Conservation (phyloP, 1,284 basidiomycete species). For the Tausonia pullulans region DNA sequence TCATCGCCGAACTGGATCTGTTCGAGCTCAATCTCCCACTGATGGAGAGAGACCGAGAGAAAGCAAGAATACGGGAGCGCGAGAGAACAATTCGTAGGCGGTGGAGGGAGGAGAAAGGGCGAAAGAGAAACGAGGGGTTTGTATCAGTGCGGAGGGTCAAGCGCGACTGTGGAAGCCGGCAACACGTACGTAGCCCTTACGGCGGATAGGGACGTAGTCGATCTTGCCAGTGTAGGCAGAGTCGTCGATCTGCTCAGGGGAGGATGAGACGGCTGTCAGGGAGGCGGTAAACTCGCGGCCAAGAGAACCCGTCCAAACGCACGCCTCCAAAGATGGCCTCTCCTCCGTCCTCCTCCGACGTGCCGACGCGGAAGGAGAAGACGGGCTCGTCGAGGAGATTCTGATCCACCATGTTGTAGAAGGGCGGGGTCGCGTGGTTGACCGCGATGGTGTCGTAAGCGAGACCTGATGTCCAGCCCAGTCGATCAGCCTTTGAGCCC, state of each 20-base stretch:
- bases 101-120: no score
- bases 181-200: slow-evolving; percentile 63
- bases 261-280: neutral
- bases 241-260: slow-evolving; percentile 48
- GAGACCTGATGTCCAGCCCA: slow-evolving; percentile 41
- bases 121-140: neutral
- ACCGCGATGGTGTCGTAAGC: slow-evolving; percentile 95
- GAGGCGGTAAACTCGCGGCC: neutral
- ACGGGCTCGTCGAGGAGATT: slow-evolving; percentile 72
- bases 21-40: slow-evolving; percentile 90
- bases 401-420: slow-evolving; percentile 87
- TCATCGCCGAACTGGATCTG: slow-evolving; percentile 76
- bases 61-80: no score
- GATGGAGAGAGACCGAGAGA: no score
- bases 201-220: slow-evolving; percentile 78
- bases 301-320: neutral
- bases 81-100: no score
- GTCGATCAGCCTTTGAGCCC: neutral
- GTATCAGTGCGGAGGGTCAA: neutral
- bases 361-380: slow-evolving; percentile 90
- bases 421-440: slow-evolving; percentile 85
- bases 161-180: neutral
- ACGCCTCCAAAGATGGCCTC: slow-evolving; percentile 83
- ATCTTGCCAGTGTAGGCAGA: slow-evolving; percentile 72
- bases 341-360: slow-evolving; percentile 77